These are phyloP conservation scores for Linnemannia schmuckeri DNA, from an alignment of 192 early-diverging fungal species.

Conservation along the genomic window DNA sequence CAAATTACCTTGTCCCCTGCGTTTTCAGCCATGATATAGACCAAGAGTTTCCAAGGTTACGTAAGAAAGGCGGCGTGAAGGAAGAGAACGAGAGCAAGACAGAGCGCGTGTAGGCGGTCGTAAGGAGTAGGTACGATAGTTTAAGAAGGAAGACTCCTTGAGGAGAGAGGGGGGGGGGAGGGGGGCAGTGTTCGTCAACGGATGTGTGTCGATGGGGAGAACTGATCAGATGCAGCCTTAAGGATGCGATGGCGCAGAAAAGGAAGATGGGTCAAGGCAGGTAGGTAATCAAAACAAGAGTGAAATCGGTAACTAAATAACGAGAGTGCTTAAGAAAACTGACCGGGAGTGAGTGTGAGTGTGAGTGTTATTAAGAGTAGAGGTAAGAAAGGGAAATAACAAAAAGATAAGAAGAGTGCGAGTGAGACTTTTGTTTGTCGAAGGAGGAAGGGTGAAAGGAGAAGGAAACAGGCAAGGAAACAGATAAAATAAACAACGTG, in stretches of 20 bases:
- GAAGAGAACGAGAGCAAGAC: not conserved
- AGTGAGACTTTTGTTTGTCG: not conserved
- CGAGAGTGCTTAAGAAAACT: no score
- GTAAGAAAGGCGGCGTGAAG: not conserved
- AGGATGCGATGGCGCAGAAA: not conserved
- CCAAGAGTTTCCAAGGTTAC: not conserved
- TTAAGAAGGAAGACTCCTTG: not conserved
- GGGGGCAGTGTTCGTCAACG: not conserved
- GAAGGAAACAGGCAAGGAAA: not conserved
- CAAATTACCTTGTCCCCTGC: not conserved
- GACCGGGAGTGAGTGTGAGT: not conserved
- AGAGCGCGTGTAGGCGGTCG: not conserved
- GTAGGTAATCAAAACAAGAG: not conserved
- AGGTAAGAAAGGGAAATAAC: not conserved
- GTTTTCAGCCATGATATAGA: not conserved
- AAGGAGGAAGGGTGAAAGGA: not conserved
- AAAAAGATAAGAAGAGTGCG: not conserved
- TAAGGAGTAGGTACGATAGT: not conserved
- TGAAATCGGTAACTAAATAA: not conserved
- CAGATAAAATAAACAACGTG: not conserved
- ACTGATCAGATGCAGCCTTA: conserved; percentile 6
- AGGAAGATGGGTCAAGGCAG: not conserved
- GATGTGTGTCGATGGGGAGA: not conserved
- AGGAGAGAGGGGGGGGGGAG: no score
- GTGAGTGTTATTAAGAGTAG: not conserved